phyloP scores from a whole-genome alignment of 2,329 filamentous ascomycete species.

The Colletotrichum zoysiae region DNA sequence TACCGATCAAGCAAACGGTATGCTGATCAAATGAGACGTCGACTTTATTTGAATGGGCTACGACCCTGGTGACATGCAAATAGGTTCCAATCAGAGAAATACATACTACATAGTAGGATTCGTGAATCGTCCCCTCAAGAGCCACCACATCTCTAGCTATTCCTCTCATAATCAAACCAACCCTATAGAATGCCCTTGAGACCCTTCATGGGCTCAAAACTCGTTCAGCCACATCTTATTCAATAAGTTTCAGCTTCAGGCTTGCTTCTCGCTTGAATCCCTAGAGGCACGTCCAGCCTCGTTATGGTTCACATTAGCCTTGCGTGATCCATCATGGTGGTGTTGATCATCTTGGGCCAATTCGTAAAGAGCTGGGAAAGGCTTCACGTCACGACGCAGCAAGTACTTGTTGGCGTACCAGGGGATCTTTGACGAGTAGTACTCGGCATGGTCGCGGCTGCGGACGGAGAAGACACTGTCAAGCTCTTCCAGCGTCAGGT shows the following conservation, averaged over 20 bases:
- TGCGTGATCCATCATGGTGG: slow-evolving; percentile 1
- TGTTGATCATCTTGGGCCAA: slow-evolving; percentile 42
- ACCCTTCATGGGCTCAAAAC: neutral
- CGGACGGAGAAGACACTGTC: slow-evolving; percentile 51
- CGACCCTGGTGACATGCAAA: neutral
- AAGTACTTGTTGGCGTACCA: slow-evolving; percentile 51
- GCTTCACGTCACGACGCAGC: slow-evolving; percentile 47
- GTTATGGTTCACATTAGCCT: slow-evolving; percentile 6
- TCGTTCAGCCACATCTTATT: too few species aligned
- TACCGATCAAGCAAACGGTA: neutral
- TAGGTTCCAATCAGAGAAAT: neutral
- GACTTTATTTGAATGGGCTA: neutral
- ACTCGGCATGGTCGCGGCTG: slow-evolving; percentile 49
- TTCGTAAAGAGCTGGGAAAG: slow-evolving; percentile 50
- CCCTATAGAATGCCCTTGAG: neutral
- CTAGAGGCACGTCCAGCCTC: slow-evolving; percentile 12
- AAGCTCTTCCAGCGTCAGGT: slow-evolving; percentile 51
- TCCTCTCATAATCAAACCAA: too few species aligned
- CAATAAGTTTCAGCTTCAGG: too few species aligned
- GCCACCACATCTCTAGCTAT: neutral
- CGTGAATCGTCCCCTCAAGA: neutral
- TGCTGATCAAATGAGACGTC: neutral
- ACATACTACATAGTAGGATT: neutral
- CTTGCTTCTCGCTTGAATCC: neutral
- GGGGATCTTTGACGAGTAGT: slow-evolving; percentile 49